Evolutionary conservation across 768 basidiomycete species (phyloP).

Genomic region (Pisolithus marmoratus): DNA sequence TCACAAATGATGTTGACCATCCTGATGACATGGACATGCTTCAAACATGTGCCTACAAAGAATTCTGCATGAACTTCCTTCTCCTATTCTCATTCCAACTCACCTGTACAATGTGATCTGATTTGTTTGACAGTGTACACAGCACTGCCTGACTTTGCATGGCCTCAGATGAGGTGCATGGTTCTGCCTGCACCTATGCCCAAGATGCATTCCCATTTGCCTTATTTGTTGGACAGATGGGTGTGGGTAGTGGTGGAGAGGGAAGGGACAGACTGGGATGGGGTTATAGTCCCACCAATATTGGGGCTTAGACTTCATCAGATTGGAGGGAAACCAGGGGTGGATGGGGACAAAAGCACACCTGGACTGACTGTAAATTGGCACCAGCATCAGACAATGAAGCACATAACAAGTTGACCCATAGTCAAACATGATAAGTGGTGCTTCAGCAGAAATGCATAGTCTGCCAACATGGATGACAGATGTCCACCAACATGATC

Average conservation of each 20-base stretch:
- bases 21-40: constrained; percentile 94
- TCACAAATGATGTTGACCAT: constrained; percentile 98
- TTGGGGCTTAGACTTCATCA: neutral
- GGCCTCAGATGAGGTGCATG: constrained; percentile 89
- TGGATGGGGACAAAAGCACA: too few species aligned
- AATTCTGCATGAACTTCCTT: constrained; percentile 99
- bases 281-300: constrained; percentile 15
- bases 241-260: constrained; percentile 82
- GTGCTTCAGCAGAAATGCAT: too few species aligned
- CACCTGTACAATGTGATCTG: constrained; percentile 79
- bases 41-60: constrained; percentile 90
- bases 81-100: constrained; percentile 96
- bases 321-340: too few species aligned
- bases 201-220: constrained; percentile 95
- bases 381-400: too few species aligned
- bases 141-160: constrained; percentile 70
- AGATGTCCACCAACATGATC: too few species aligned
- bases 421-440: too few species aligned
- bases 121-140: constrained; percentile 99
- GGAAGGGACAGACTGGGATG: constrained; percentile 43
- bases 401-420: too few species aligned
- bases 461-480: too few species aligned
- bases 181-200: constrained; percentile 98
- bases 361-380: too few species aligned
- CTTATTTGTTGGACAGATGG: constrained; percentile 97